Evolutionary conservation across 306 rosid genomes (phyloP), one percentile per base, ranked within the genome.

Genomic region (Cucurbita moschata): DNA sequence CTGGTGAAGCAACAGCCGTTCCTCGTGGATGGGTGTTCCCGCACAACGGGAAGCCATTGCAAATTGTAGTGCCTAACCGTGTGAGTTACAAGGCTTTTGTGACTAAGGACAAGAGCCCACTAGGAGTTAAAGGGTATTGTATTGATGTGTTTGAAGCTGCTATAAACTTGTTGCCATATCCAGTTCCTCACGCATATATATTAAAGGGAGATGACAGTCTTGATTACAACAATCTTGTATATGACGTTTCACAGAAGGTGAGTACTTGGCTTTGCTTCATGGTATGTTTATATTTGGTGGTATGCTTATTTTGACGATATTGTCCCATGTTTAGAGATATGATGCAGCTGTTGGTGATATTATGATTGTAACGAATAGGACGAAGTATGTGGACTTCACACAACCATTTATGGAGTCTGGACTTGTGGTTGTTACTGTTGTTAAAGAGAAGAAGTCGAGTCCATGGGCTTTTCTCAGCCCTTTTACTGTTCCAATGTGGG

Each of bases 1-100:
- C 98, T 0, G 96, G 96, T n/a, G 95, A 88, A 78, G 56, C 57
- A 26, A 63, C 80, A 35, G 6, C 18, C 18, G 60, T 0, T 51
- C 98, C 98, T n/a, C 81, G 82, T 55, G 98, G 96, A 70, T 92
- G 98, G 98, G 90, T 92, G 30, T 92, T 92, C 71, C 98, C 98
- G 39, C 84, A 89, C 84, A 92, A 89, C 73, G 98, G 98, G 14
- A 86, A 75, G 80, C 91, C 92, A 12, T 87, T 92, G n/a, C 85
- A 87, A 58, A 88, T 92, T 70, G 96, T 78, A 15, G 96, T 92
- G 54, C 98, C 96, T 8, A 43, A 89, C 75, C 82, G 98, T 72
- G 81, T 88, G 54, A 78, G 82, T 81, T 92, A 84, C 86, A 23
- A 78, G 69, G 87, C 87, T 8, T 86, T 86, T 83, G 85, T 81